phyloP scores from a whole-genome alignment of 2,329 filamentous ascomycete genomes.

The Fusarium clavum region DNA sequence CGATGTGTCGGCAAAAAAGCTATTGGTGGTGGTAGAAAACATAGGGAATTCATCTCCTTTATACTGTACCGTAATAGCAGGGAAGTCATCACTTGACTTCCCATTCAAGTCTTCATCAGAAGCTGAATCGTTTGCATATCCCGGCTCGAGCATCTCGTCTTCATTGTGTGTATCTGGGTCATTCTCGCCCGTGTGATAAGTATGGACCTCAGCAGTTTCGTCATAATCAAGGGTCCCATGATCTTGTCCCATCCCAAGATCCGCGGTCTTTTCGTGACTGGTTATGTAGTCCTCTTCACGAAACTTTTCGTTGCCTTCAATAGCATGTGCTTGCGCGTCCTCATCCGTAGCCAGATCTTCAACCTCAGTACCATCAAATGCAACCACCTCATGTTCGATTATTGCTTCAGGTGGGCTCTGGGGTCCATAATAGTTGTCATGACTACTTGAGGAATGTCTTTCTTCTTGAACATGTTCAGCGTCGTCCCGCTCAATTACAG shows the following conservation, averaged over 20 bases:
- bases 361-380: constrained; percentile 6
- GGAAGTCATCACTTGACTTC: constrained; percentile 44
- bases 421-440: constrained; percentile 26
- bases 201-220: constrained; percentile 14
- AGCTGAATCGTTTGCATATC: constrained; percentile 7
- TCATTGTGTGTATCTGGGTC: constrained; percentile 20
- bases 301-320: constrained; percentile 27
- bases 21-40: constrained; percentile 51
- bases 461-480: constrained; percentile 24
- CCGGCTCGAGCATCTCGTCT: constrained; percentile 10
- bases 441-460: constrained; percentile 30
- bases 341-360: constrained; percentile 17
- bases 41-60: constrained; percentile 58
- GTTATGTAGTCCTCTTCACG: constrained; percentile 4
- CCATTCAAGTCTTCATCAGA: constrained; percentile 23
- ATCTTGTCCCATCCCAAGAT: not conserved
- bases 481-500: not conserved
- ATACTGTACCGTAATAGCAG: constrained; percentile 57
- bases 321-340: constrained; percentile 13
- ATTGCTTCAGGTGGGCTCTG: constrained; percentile 11
- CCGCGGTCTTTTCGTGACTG: constrained; percentile 7
- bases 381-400: not conserved
- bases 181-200: constrained; percentile 15
- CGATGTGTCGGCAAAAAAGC: constrained; percentile 60
- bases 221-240: not conserved